These are phyloP conservation scores for Lathyrus aphaca DNA, from an alignment of 306 rosid genomes.

Conservation along the genomic window DNA sequence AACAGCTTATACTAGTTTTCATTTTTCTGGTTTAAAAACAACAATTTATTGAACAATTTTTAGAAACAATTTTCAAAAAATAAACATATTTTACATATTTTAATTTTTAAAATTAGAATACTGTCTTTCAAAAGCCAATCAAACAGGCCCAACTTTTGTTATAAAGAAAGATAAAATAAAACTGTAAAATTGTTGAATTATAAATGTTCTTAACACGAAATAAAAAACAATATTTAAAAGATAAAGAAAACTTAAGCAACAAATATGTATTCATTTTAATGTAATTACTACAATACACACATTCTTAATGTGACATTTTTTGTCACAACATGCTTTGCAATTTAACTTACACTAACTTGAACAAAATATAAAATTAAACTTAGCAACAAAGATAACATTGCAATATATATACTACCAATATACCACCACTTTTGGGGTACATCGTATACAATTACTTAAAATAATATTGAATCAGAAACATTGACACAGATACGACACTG, in stretches of 20 bases:
- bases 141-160: no score
- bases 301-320: conserved; percentile 6
- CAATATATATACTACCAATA: background rate
- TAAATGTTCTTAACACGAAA: background rate
- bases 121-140: no score
- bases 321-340: conserved; percentile 29
- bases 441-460: background rate
- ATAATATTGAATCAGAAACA: no score
- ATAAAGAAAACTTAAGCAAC: background rate
- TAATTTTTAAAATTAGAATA: no score
- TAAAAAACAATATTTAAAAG: background rate
- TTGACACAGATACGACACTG: no score
- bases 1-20: no score
- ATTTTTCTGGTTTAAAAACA: no score
- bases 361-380: conserved; percentile 27
- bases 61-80: no score
- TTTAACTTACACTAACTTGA: conserved; percentile 15
- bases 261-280: conserved; percentile 2
- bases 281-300: background rate
- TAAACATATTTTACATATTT: no score
- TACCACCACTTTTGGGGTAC: conserved; percentile 39
- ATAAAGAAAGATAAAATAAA: no score
- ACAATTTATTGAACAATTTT: no score
- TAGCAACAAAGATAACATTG: conserved; percentile 10
- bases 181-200: background rate